Evolutionary conservation across 2,329 filamentous ascomycete species (phyloP), one percentile per base, ranked within the genome.

Genomic region (Fusarium continuum): DNA sequence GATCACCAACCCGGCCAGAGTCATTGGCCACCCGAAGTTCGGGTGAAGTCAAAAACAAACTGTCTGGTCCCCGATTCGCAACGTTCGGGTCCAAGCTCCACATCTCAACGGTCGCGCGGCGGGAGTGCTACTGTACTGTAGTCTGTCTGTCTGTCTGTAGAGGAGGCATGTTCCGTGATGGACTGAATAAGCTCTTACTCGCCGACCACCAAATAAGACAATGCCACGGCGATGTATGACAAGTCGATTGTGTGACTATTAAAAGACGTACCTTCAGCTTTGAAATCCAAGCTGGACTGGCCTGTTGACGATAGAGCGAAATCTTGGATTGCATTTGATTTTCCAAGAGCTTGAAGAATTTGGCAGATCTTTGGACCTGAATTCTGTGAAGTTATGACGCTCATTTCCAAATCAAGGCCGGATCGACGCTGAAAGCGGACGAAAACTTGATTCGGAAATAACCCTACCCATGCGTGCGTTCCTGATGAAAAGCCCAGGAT

Each of bases 241-340:
- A 70, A 57, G 57, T 67, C 50, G 64, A 70, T 69, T 70, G 55
- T 70, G 65, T 51, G 52, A 70, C 61, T n/a, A n/a, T 49, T 57
- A 49, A 19, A 46, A 58, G 31, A 39, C 25, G 25, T 45, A 31
- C 56, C 29, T 25, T 52, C 25, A 31, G 28, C 16, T 20, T 23
- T 29, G 14, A 35, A 40, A 40, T 39, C 29, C n/a, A 54, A 41
- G 55, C 17, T 41, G 29, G 40, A 11, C 22, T 38, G 17, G 20
- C 20, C 19, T 56, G 23, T 55, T 32, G 11, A 9, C 16, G 34
- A 22, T 25, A 22, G 20, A 44, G 17, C 31, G 25, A 58, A 44
- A 49, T 34, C 39, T 32, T 52, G 49, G 39, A 51, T 39, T 55
- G 34, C 19, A 20, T 19, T 35, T 52, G 23, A 49, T 31, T 32